Conservation (phyloP, 179 eudicot genomes). For the Nepenthes alata region DNA sequence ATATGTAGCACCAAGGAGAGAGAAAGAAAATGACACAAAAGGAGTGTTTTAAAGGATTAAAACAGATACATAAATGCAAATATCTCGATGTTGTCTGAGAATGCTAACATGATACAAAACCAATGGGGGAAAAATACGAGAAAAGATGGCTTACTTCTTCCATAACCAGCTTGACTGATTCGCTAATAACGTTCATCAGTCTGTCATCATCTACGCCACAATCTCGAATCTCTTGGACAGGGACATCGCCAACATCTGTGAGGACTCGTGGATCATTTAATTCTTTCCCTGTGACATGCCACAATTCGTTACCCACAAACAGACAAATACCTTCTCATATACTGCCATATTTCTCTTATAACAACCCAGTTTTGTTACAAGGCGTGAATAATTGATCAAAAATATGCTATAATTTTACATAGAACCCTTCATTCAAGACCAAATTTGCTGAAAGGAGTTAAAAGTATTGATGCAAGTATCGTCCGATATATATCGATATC, state of each 20-base stretch:
- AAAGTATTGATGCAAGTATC: too few relatives aligned
- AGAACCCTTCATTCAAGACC: too few relatives aligned
- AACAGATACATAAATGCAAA: too few relatives aligned
- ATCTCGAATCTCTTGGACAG: constrained; percentile 92
- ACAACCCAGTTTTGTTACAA: too few relatives aligned
- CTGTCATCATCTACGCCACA: constrained; percentile 91
- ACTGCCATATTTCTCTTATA: too few relatives aligned
- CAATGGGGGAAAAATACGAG: background rate
- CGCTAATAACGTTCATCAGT: constrained; percentile 66
- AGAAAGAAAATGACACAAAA: background rate
- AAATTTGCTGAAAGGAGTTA: too few relatives aligned
- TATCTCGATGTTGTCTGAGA: too few relatives aligned
- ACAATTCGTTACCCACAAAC: constrained; percentile 1
- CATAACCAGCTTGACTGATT: constrained; percentile 94
- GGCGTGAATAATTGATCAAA: too few relatives aligned
- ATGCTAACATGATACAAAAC: too few relatives aligned
- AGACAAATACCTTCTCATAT: background rate
- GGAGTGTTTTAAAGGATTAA: too few relatives aligned
- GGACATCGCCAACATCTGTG: constrained; percentile 95
- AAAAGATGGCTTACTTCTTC: constrained; percentile 50
- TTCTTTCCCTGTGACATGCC: constrained; percentile 61
- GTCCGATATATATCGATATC: too few relatives aligned
- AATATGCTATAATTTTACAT: too few relatives aligned
- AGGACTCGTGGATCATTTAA: constrained; percentile 73
- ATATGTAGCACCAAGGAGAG: background rate